Conservation (phyloP, 306 rosid species). For the Medicago ruthenica region DNA sequence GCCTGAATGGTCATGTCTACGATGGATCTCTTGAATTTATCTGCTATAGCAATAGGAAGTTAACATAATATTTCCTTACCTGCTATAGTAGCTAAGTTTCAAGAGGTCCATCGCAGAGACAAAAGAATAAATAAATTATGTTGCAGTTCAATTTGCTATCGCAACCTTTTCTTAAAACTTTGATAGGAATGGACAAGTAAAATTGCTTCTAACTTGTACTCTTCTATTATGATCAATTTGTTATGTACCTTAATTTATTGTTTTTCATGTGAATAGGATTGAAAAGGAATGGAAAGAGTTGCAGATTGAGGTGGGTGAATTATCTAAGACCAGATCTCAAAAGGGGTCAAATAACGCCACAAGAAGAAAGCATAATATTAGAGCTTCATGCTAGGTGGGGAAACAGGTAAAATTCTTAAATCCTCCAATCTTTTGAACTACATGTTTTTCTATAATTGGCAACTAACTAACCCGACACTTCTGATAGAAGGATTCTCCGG, state of each 20-base stretch:
- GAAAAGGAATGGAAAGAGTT: constrained; percentile 95
- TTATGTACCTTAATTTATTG: neutral
- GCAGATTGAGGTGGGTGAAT: constrained; percentile 97
- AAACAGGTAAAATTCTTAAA: constrained; percentile 65
- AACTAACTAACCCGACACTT: neutral
- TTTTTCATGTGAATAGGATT: constrained; percentile 54
- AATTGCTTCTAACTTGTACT: neutral
- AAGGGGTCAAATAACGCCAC: constrained; percentile 94
- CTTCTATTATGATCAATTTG: neutral
- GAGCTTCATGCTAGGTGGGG: constrained; percentile 96
- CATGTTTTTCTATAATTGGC: neutral
- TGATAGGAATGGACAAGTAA: neutral
- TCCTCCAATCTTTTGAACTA: neutral
- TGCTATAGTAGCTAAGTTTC: neutral
- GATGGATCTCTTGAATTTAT: neutral
- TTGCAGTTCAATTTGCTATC: neutral
- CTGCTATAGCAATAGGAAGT: too few species aligned
- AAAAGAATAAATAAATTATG: neutral
- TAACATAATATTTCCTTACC: neutral
- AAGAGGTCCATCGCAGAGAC: neutral
- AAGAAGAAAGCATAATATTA: constrained; percentile 83
- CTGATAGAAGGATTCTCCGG: neutral
- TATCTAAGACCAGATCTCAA: constrained; percentile 93
- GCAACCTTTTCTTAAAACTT: neutral
- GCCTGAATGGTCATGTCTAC: neutral